Base-by-base conservation (phyloP, 352 stramenopile species). In the Globisporangium viniferum region DNA sequence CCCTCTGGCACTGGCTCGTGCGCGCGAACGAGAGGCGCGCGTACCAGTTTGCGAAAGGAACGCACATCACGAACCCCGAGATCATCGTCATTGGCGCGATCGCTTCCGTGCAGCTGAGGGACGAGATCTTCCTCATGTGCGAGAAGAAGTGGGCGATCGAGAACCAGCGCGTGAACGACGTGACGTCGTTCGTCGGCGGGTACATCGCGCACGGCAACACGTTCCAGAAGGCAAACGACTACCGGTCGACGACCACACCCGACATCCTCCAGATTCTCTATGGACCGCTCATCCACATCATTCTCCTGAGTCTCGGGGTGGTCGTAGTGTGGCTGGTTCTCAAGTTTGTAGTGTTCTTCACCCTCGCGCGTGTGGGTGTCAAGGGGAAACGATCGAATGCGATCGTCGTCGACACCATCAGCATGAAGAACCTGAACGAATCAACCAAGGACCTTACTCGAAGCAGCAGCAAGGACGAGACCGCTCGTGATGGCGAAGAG, bases 21-120 rank as follows among this genome's bases (percentile, higher is more conserved):
- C 70, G 67, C 1, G 24, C 73, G 18, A 64, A 75, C 53, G 78
- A 85, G 72, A 68, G 68, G 36, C 59, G 67, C 51, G 78, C 78
- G 12, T 85, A 78, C 56, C 70, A 39, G 15, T 59, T 72, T 24
- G 73, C 31, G 2, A 54, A 57, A 4, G 44, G 56, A 9, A 74
- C 70, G 33, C 74, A 64, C 41, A 59, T 72, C 8, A 72, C 73
- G n/a, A 65, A 69, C n/a, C 41, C 59, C 2, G 68, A 74, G 59
- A 57, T 76, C 51, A 69, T 78, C 27, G 51, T 22, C 2, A 64
- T 78, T 22, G 69, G 66, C 18, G 70, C 63, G 0, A 66, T 71
- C 24, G 51, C 65, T 5, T 33, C 66, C 3, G 57, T 66, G 5
- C 4, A 35, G 18, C 46, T 67, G 4, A 59, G 46, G 10, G 62